Evolutionary conservation across 768 basidiomycete genomes (phyloP).

Genomic region (Neoboletus brunneissimus): DNA sequence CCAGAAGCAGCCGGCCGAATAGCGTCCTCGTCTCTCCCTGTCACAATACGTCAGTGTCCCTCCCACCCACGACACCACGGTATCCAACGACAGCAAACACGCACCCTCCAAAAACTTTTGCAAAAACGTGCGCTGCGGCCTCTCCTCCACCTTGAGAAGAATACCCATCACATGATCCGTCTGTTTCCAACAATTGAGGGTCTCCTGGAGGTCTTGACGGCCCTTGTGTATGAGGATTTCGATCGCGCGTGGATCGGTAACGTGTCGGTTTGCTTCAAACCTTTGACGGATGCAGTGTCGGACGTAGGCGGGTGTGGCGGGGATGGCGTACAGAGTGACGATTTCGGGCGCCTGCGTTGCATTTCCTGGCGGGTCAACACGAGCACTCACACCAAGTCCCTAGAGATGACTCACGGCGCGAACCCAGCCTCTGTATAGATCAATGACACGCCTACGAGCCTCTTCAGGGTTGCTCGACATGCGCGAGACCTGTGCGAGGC

Average conservation of each 20-base stretch:
- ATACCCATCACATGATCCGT: constrained; percentile 76
- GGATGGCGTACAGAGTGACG: constrained; percentile 75
- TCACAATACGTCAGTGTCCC: not conserved
- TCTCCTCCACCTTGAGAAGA: constrained; percentile 49
- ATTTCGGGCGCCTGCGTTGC: constrained; percentile 83
- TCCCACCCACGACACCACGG: not conserved
- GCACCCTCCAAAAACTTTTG: constrained; percentile 83
- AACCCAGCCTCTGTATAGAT: constrained; percentile 92
- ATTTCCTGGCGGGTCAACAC: not conserved
- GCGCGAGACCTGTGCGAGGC: constrained; percentile 71
- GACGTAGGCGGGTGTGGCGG: constrained; percentile 71
- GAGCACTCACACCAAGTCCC: not conserved
- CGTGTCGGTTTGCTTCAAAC: constrained; percentile 83
- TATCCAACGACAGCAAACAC: constrained; percentile 21
- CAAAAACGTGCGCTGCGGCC: constrained; percentile 60
- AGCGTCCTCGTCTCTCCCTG: constrained; percentile 76
- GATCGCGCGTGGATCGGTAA: constrained; percentile 78
- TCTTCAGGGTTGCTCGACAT: constrained; percentile 56
- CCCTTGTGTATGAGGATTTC: constrained; percentile 85
- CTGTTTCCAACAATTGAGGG: constrained; percentile 92
- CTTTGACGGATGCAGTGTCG: constrained; percentile 80
- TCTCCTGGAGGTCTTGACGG: constrained; percentile 89
- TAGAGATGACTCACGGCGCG: constrained; percentile 62
- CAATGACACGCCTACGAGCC: constrained; percentile 63
- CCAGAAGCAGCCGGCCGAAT: constrained; percentile 64